Base-by-base conservation (phyloP, 2,329 filamentous ascomycete genomes). In the Verticillium zaregamsianum region DNA sequence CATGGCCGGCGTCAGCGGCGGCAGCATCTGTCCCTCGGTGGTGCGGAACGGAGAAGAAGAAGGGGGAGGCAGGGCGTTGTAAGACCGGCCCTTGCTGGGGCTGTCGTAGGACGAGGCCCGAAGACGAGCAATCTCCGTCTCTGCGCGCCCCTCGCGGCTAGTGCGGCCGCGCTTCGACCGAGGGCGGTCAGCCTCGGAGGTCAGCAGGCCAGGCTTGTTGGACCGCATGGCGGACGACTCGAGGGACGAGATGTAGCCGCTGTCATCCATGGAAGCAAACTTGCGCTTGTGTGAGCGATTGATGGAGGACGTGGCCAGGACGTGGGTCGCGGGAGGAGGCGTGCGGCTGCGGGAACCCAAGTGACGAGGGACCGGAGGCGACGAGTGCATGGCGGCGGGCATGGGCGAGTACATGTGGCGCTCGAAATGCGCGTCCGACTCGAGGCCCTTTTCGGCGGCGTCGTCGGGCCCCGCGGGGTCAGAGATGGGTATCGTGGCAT, bases 201-300 rank as follows among this genome's bases (percentile, higher is more conserved):
- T 92, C 54, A 92, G 82, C 20, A 91, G 81, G 17, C 79, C 79
- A 63, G 85, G 81, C 66, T 86, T 84, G 65, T 88, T 87, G 57
- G 90, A 88, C 63, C 94, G 86, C 73, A 92, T 85, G 15, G 85
- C 92, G 0, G 95, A 98, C 3, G 95, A 98, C 68, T 97, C 93
- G 20, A 98, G 83, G 0, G 93, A 97, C 1, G 95, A 98, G 73
- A 96, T 97, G 76, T 98, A 99, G 49, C 95, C 95, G 72, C 94
- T 98, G 75, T 99, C 95, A 70, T 86, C 92, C 80, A 96, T 89
- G 14, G 90, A 89, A 33, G 86, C 85, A 69, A 90, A 86, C 74
- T 92, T 94, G 67, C 90, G 89, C 77, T 91, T 92, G 67, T 89
- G 88, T 45, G 87, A 85, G 59, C 86, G 87, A 58, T 81, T 78